Base-by-base conservation (phyloP, 1,284 basidiomycete species). In the Peniophora sp. region DNA sequence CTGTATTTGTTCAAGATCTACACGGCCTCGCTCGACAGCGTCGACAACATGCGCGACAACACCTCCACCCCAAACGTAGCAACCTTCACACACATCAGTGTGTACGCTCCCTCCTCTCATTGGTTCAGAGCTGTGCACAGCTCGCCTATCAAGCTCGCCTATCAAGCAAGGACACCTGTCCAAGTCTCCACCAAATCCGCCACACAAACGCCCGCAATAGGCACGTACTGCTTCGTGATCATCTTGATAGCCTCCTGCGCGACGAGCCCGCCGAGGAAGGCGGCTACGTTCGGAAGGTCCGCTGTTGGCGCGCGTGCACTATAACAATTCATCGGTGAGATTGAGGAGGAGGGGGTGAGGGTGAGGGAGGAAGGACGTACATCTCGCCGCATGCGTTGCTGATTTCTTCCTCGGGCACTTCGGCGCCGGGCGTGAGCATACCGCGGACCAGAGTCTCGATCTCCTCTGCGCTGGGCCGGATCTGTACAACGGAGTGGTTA, bases 201-300 rank as follows among this genome's bases (percentile, higher is more conserved):
- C 23, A 93, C 74, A 57, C 89, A 92, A 55, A 86, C 88, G 19
- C 93, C 92, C 59, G 89, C 83, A 52, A 97, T 78, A 2, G 96
- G 96, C 19, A 93, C 77, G 66, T 99, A 99, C 69, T 99, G 97
- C 63, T 85, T 85, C 54, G 96, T 98, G 60, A 97, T 87, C 67
- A 98, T 78, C 77, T 99, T 99, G 78, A 99, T 98, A 6, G 85
- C 84, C 68, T 99, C 97, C 61, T 99, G 97, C n/a, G 93, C 93
- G 23, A 95, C 89, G 17, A 99, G 68, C 0, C 96, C 97, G 14
- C 97, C 97, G 2, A 98, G 70, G 62, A 99, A 83, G 0, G 94
- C 94, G 0, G 97, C 91, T 0, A 88, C 95, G 56, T 93, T 95
- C 0, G 96, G 94, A 1, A 98, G 69, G 58, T 96, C 92, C 1